Evolutionary conservation across 148 eudicot genomes (phyloP).

Genomic region (Rhododendron ferrugineum): DNA sequence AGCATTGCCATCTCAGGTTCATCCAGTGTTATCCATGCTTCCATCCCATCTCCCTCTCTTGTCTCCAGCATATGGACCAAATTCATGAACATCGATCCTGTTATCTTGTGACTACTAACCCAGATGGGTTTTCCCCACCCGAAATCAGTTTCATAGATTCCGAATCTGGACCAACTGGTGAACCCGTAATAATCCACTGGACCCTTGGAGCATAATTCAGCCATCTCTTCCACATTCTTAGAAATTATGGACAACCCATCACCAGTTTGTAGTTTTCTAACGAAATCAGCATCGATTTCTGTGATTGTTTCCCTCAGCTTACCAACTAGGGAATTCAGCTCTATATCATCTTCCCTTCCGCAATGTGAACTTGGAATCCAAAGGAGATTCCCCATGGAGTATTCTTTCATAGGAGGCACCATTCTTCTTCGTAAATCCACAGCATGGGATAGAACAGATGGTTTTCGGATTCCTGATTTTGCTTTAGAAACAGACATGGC

Average conservation of each 20-base stretch:
- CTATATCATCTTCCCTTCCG: slow-evolving; percentile 1
- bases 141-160: slow-evolving; percentile 11
- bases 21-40: slow-evolving; percentile 20
- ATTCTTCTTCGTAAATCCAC: slow-evolving; percentile 21
- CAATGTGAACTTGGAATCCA: slow-evolving; percentile 17
- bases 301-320: slow-evolving; percentile 15
- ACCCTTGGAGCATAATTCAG: slow-evolving; percentile 6
- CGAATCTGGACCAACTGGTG: slow-evolving; percentile 21
- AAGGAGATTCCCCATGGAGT: slow-evolving; percentile 17
- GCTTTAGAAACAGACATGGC: slow-evolving; percentile 8
- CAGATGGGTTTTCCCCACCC: slow-evolving; percentile 19
- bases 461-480: slow-evolving; percentile 2
- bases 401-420: slow-evolving; percentile 10
- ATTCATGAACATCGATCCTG: slow-evolving; percentile 15
- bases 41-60: slow-evolving; percentile 15
- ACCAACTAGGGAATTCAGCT: slow-evolving; percentile 4
- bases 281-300: slow-evolving; percentile 9
- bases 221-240: slow-evolving; percentile 14
- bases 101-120: slow-evolving; percentile 17
- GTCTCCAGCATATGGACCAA: slow-evolving; percentile 20
- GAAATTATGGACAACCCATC: slow-evolving; percentile 11
- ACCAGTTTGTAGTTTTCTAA: neutral
- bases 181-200: slow-evolving; percentile 19
- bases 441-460: slow-evolving; percentile 18
- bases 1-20: slow-evolving; percentile 11